Evolutionary conservation across 495 filamentous ascomycete species (phyloP).

Genomic region (Neurospora sp.): DNA sequence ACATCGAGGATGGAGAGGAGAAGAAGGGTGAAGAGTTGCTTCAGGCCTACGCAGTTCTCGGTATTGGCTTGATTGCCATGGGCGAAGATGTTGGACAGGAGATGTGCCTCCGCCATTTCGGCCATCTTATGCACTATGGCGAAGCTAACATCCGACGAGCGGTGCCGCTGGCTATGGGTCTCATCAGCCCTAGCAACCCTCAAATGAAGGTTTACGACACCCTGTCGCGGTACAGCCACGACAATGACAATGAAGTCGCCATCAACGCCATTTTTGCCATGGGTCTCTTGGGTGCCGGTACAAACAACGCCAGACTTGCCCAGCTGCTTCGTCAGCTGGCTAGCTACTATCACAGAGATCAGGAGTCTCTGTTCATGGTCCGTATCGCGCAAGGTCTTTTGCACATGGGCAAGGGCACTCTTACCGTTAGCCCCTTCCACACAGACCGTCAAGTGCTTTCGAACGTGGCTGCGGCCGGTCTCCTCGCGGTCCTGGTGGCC

Average conservation of each 20-base stretch:
- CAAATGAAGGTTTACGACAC: conserved; percentile 99
- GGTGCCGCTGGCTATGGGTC: conserved; percentile 93
- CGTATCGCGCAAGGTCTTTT: conserved; percentile 94
- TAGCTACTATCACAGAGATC: conserved; percentile 95
- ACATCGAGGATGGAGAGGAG: conserved; percentile 82
- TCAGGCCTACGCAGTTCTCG: conserved; percentile 92
- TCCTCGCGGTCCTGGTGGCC: conserved; percentile 81
- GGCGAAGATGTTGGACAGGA: conserved; percentile 97
- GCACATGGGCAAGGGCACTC: conserved; percentile 98
- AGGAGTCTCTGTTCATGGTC: conserved; percentile 96
- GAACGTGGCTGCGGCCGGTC: conserved; percentile 76
- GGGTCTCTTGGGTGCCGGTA: conserved; percentile 92
- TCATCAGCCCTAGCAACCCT: conserved; percentile 93
- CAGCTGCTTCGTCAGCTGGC: conserved; percentile 91
- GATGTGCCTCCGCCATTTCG: conserved; percentile 96
- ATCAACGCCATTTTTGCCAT: conserved; percentile 99
- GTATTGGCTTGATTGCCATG: conserved; percentile 91
- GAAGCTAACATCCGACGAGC: conserved; percentile 93
- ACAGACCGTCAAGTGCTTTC: conserved; percentile 94
- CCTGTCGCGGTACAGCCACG: conserved; percentile 94
- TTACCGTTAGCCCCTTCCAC: conserved; percentile 94
- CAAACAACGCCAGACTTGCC: conserved; percentile 94
- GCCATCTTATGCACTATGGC: conserved; percentile 98
- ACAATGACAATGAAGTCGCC: conserved; percentile 97
- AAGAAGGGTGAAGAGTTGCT: conserved; percentile 90